phyloP scores from a whole-genome alignment of 1,139 yeast genomes.

The Blastobotrys petasosporus region DNA sequence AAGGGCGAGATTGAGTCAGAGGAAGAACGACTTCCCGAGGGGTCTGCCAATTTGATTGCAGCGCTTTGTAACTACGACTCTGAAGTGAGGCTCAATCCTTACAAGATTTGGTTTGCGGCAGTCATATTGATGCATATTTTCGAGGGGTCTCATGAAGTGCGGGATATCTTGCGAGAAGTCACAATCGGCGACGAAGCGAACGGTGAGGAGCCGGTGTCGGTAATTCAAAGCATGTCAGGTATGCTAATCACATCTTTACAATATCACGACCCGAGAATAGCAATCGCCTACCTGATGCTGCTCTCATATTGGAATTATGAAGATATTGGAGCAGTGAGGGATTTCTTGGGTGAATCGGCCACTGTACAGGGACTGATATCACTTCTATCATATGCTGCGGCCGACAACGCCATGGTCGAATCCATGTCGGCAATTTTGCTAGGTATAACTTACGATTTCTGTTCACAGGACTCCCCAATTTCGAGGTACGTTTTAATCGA shows the following conservation, averaged over 20 bases:
- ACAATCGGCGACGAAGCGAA: constrained; percentile 57
- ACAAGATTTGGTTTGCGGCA: constrained; percentile 80
- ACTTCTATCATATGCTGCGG: constrained; percentile 55
- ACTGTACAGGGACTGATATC: constrained; percentile 63
- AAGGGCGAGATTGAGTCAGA: constrained; percentile 15
- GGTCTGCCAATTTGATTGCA: constrained; percentile 50
- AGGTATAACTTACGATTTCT: constrained; percentile 79
- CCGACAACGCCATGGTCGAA: constrained; percentile 58
- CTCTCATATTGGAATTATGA: constrained; percentile 75
- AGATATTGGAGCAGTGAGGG: constrained; percentile 67
- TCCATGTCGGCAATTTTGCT: constrained; percentile 69
- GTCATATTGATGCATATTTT: constrained; percentile 59
- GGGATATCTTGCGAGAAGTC: constrained; percentile 48
- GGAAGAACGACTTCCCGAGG: constrained; percentile 13
- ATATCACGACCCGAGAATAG: constrained; percentile 63
- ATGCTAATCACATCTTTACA: constrained; percentile 62
- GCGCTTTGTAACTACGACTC: constrained; percentile 74
- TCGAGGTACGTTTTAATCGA: constrained; percentile 29
- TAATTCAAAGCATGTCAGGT: constrained; percentile 76
- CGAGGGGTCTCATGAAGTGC: constrained; percentile 46
- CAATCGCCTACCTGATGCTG: constrained; percentile 74
- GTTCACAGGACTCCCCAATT: constrained; percentile 64
- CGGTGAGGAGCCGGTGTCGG: constrained; percentile 68
- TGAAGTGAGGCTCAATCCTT: constrained; percentile 73
- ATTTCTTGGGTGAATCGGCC: constrained; percentile 64